phyloP scores from a whole-genome alignment of 495 filamentous ascomycete genomes.

The Neurospora sp. region DNA sequence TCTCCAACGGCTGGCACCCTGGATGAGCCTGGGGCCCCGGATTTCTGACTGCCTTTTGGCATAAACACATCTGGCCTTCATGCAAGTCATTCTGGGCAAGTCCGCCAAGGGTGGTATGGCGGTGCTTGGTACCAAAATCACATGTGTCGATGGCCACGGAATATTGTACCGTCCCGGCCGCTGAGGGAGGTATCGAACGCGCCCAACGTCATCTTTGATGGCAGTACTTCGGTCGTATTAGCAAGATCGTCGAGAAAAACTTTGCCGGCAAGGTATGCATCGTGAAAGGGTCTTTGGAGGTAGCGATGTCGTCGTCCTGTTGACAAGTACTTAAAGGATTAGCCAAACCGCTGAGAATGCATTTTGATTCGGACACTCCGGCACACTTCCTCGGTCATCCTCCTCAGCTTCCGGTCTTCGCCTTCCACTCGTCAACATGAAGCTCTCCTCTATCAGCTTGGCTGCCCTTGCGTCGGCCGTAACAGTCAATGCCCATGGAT shows the following conservation, averaged over 20 bases:
- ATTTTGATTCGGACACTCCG: not conserved
- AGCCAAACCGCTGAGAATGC: not conserved
- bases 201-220: not conserved
- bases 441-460: conserved; percentile 5
- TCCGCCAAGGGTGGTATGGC: not conserved
- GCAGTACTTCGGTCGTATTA: not conserved
- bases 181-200: not conserved
- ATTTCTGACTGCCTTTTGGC: not conserved
- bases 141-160: not conserved
- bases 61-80: not conserved
- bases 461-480: conserved; percentile 7
- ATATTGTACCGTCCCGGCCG: not conserved
- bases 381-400: not conserved
- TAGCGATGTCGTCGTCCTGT: not conserved
- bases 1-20: not conserved
- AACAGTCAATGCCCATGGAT: conserved; percentile 35
- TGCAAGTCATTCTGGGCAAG: not conserved
- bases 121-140: not conserved
- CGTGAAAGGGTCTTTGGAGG: not conserved
- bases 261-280: not conserved
- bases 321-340: not conserved
- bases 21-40: not conserved
- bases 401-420: not conserved
- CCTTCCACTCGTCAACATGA: conserved; percentile 6
- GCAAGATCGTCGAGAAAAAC: not conserved